A percentile compares a stretch with the other conserved stretches of the same genome.
Conservation (phyloP, 73 alveolate genomes). For the Paramecium sexaurelia region DNA sequence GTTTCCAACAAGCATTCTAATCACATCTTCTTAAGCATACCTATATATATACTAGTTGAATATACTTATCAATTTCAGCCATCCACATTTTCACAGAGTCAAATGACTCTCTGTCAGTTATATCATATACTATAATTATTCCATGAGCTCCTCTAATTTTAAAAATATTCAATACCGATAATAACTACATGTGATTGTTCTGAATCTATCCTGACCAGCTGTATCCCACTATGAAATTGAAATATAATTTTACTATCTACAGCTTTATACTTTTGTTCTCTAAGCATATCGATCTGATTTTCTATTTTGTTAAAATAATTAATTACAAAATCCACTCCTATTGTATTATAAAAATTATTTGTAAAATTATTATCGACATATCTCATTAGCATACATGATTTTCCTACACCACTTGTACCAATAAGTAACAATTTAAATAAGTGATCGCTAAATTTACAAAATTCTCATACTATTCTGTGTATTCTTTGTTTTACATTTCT, state of each 20-base stretch:
- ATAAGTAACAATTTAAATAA: conserved; percentile 79
- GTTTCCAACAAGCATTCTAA: conserved; percentile 88
- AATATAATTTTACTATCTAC: conserved; percentile 45
- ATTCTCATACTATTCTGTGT: conserved; percentile 23
- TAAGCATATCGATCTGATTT: conserved; percentile 64
- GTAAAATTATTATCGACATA: conserved; percentile 76
- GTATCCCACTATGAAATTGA: conserved; percentile 79
- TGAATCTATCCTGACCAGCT: conserved; percentile 87
- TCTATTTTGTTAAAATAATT: conserved; percentile 1
- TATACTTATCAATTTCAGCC: conserved; percentile 83
- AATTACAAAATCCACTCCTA: conserved; percentile 78
- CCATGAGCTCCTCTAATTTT: conserved; percentile 82
- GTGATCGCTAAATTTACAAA: conserved; percentile 67
- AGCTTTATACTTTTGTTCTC: conserved; percentile 56
- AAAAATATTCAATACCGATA: conserved; percentile 43
- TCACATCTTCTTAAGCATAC: conserved; percentile 79
- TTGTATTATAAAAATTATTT: conserved; percentile 71
- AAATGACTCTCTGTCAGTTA: conserved; percentile 82
- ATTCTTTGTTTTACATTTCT: conserved; percentile 11
- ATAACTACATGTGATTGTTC: conserved; percentile 81
- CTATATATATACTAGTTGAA: background rate
- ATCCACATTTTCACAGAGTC: conserved; percentile 87
- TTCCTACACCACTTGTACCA: conserved; percentile 85
- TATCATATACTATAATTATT: conserved; percentile 84
- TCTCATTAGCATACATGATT: conserved; percentile 76